A percentile compares a stretch with the other conserved stretches of the same genome.
Evolutionary conservation across 805 yeast genomes (phyloP).

Genomic region (Candida yuanshanica): DNA sequence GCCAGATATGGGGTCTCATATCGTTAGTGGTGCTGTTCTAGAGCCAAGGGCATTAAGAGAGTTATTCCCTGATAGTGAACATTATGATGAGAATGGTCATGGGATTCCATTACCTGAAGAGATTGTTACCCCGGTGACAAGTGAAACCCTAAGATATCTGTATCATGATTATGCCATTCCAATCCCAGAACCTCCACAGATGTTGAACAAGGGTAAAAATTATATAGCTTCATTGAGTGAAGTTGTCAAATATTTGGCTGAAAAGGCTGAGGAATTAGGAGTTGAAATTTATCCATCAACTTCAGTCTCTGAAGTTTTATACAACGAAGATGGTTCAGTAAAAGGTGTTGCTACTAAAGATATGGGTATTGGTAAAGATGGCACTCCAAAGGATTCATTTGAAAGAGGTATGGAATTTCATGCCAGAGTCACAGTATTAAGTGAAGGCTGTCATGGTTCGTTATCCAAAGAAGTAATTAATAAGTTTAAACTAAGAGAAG

Average conservation of each 20-base stretch:
- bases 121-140: conserved; percentile 64
- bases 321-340: conserved; percentile 54
- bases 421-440: conserved; percentile 81
- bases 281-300: conserved; percentile 92
- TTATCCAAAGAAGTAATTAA: conserved; percentile 71
- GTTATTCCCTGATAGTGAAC: conserved; percentile 66
- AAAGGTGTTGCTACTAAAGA: conserved; percentile 93
- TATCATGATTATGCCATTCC: conserved; percentile 57
- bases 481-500: conserved; percentile 61
- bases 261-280: conserved; percentile 87
- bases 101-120: conserved; percentile 78
- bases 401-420: conserved; percentile 98
- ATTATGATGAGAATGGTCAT: conserved; percentile 40
- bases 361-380: conserved; percentile 74
- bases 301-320: conserved; percentile 74
- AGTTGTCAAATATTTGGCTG: conserved; percentile 77
- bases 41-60: conserved; percentile 89
- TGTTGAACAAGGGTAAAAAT: conserved; percentile 75
- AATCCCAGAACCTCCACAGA: conserved; percentile 90
- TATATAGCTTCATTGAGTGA: conserved; percentile 79
- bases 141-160: conserved; percentile 68
- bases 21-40: conserved; percentile 87
- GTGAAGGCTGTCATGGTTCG: conserved; percentile 99
- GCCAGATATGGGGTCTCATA: conserved; percentile 89
- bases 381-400: conserved; percentile 74